Evolutionary conservation across 345 rosid genomes (phyloP).

Genomic region (Pugionium cornutum): DNA sequence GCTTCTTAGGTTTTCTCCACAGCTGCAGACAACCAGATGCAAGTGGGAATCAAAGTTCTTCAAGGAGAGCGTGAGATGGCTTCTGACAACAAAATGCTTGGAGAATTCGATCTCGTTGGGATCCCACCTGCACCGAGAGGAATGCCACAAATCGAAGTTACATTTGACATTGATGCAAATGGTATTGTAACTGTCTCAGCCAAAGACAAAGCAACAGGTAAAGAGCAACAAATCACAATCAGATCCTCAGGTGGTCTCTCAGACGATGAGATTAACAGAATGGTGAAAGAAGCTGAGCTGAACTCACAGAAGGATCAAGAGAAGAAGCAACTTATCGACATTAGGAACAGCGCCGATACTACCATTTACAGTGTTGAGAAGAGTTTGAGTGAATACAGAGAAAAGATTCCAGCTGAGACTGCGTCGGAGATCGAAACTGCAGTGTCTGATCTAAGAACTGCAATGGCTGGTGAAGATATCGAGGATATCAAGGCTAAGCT

Average conservation of each 20-base stretch:
- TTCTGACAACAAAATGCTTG: slow-evolving; percentile 50
- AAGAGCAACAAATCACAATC: slow-evolving; percentile 54
- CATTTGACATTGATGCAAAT: slow-evolving; percentile 54
- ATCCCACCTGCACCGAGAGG: slow-evolving; percentile 54
- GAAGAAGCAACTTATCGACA: slow-evolving; percentile 47
- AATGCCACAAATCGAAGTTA: slow-evolving; percentile 51
- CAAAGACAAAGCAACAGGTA: slow-evolving; percentile 47
- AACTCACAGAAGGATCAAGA: slow-evolving; percentile 50
- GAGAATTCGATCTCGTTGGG: slow-evolving; percentile 52
- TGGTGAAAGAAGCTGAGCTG: slow-evolving; percentile 57
- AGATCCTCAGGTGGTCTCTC: slow-evolving; percentile 52
- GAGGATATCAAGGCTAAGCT: slow-evolving; percentile 39
- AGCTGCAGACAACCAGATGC: slow-evolving; percentile 52
- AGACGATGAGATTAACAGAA: slow-evolving; percentile 50
- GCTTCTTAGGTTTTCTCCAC: slow-evolving; percentile 51
- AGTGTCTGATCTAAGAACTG: slow-evolving; percentile 48
- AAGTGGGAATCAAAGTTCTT: slow-evolving; percentile 51
- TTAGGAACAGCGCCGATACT: slow-evolving; percentile 49
- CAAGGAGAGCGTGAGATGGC: slow-evolving; percentile 59
- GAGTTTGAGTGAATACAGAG: slow-evolving; percentile 34
- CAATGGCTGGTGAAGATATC: slow-evolving; percentile 42
- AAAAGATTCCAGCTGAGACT: slow-evolving; percentile 47
- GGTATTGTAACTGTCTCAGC: slow-evolving; percentile 55
- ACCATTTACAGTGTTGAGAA: slow-evolving; percentile 47
- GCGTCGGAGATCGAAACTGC: slow-evolving; percentile 50